Conservation (phyloP, 202 grass and related monocot genomes). For the Eragrostis tef region DNA sequence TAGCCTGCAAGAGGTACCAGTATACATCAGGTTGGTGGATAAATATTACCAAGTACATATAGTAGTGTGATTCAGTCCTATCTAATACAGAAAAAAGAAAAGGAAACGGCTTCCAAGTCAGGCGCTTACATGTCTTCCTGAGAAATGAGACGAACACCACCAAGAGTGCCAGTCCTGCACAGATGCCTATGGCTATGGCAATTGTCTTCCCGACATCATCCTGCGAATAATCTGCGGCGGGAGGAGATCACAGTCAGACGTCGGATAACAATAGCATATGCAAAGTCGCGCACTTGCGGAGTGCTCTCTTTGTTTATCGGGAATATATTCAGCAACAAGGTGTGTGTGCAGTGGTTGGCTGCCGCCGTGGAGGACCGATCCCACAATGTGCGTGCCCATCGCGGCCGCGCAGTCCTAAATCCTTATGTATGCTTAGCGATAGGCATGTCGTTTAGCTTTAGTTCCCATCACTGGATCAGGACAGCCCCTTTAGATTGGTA, state of each 20-base stretch:
- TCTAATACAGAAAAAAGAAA: no score
- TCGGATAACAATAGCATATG: slow-evolving; percentile 33
- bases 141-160: slow-evolving; percentile 90
- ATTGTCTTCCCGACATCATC: slow-evolving; percentile 83
- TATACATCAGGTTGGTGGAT: not conserved
- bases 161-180: slow-evolving; percentile 71
- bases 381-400: slow-evolving; percentile 32
- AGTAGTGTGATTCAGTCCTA: no score
- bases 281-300: slow-evolving; percentile 42
- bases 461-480: not conserved
- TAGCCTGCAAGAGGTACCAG: slow-evolving; percentile 44
- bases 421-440: slow-evolving; percentile 14
- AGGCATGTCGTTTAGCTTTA: not conserved
- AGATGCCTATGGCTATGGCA: slow-evolving; percentile 80
- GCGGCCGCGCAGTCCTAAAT: slow-evolving; percentile 41
- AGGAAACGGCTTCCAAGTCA: not conserved
- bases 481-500: not conserved
- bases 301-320: slow-evolving; percentile 42
- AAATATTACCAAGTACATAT: no score
- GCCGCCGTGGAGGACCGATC: slow-evolving; percentile 18
- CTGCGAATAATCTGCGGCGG: slow-evolving; percentile 55
- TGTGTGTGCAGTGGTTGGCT: slow-evolving; percentile 10
- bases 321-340: slow-evolving; percentile 70
- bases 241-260: slow-evolving; percentile 3
- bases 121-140: slow-evolving; percentile 61